Evolutionary conservation across 305 asterid genomes (phyloP).

Genomic region (Withania somnifera): DNA sequence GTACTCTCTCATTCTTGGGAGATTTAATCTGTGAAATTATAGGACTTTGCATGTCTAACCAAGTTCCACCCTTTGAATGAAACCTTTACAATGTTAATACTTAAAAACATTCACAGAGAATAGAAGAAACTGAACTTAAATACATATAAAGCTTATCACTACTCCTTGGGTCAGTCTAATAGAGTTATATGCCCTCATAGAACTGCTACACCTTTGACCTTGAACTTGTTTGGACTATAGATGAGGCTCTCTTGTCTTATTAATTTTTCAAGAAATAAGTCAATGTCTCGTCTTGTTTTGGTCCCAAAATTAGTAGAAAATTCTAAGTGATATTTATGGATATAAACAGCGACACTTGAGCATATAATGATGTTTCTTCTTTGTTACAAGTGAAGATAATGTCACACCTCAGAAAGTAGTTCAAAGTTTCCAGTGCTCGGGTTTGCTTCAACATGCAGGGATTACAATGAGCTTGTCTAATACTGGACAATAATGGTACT

Average conservation of each 20-base stretch:
- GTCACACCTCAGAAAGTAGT: conserved; percentile 38
- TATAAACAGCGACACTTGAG: neutral
- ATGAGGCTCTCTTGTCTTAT: neutral
- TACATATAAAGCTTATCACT: neutral
- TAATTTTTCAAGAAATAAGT: neutral
- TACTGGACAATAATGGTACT: conserved; percentile 85
- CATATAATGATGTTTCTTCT: neutral
- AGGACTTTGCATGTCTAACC: neutral
- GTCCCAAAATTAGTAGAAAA: neutral
- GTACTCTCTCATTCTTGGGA: neutral
- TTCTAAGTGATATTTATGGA: neutral
- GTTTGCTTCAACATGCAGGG: conserved; percentile 54
- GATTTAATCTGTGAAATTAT: neutral
- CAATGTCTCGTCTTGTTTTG: neutral
- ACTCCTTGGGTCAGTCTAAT: neutral
- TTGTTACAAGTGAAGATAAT: conserved; percentile 25
- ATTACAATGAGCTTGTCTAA: conserved; percentile 64
- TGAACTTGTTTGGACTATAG: neutral
- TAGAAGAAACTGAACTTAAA: neutral
- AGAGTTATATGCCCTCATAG: neutral
- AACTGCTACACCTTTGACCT: neutral
- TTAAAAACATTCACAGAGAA: neutral
- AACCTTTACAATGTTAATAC: neutral
- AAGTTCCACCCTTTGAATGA: neutral
- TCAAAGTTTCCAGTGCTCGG: conserved; percentile 47